These are phyloP conservation scores for Acrocalymma vagum DNA, from an alignment of 2,329 filamentous ascomycete genomes.

Conservation along the genomic window DNA sequence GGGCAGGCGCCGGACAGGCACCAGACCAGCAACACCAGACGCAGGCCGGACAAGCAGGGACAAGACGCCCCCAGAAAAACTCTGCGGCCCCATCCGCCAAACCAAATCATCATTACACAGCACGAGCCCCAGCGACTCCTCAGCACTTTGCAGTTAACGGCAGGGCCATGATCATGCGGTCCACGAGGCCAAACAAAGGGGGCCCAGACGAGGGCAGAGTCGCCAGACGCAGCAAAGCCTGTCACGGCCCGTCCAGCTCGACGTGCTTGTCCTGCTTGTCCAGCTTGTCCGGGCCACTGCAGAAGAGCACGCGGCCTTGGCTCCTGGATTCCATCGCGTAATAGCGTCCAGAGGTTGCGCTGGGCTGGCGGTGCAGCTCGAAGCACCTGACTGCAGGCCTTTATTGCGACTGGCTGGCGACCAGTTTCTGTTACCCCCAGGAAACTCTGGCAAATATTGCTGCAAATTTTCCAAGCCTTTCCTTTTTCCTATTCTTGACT, in stretches of 20 bases:
- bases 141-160: constrained; percentile 54
- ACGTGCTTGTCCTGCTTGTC: too few species aligned
- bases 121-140: constrained; percentile 28
- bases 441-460: constrained; percentile 13
- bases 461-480: constrained; percentile 2
- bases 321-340: constrained; percentile 36
- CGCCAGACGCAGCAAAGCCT: too few species aligned
- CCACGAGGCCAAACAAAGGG: constrained; percentile 30
- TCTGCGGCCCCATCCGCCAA: constrained; percentile 35
- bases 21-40: constrained; percentile 10
- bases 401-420: constrained; percentile 17
- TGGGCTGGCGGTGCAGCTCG: too few species aligned
- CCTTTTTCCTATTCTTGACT: too few species aligned
- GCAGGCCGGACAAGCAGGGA: constrained; percentile 9
- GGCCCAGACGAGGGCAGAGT: constrained; percentile 22
- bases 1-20: too few species aligned
- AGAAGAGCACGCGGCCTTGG: constrained; percentile 21
- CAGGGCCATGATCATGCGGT: constrained; percentile 46
- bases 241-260: too few species aligned
- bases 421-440: constrained; percentile 32
- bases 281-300: too few species aligned
- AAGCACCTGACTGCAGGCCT: constrained; percentile 33
- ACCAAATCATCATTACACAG: constrained; percentile 32
- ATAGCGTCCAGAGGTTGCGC: constrained; percentile 28
- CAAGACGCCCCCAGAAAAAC: constrained; percentile 28